Conservation (phyloP, 805 yeast genomes). For the Candida vaughaniae region DNA sequence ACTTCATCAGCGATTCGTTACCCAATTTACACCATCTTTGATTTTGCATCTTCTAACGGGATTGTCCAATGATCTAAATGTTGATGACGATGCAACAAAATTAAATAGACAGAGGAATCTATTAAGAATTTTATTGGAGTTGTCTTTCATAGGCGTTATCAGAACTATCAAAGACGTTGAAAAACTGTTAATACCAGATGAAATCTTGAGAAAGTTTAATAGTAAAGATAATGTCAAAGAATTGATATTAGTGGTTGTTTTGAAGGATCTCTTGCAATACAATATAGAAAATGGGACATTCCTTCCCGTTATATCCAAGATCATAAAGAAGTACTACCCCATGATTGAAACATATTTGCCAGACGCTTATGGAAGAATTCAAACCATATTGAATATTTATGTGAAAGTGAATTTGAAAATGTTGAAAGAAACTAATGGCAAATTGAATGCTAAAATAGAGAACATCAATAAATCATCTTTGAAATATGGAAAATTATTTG, state of each 20-base stretch:
- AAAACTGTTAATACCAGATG: slow-evolving; percentile 41
- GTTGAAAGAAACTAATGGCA: slow-evolving; percentile 34
- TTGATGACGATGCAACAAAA: slow-evolving; percentile 47
- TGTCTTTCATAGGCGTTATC: slow-evolving; percentile 57
- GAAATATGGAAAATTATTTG: slow-evolving; percentile 61
- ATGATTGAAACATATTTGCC: slow-evolving; percentile 28
- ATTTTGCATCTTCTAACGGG: slow-evolving; percentile 38
- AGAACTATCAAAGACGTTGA: slow-evolving; percentile 43
- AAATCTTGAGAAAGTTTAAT: slow-evolving; percentile 30
- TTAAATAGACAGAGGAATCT: slow-evolving; percentile 43
- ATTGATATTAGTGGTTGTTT: slow-evolving; percentile 22
- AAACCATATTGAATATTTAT: slow-evolving; percentile 38
- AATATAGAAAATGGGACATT: slow-evolving; percentile 29
- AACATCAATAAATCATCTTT: slow-evolving; percentile 43
- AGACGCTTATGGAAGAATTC: slow-evolving; percentile 28
- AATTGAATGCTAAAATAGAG: slow-evolving; percentile 30
- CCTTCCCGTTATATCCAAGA: slow-evolving; percentile 43
- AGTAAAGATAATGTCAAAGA: slow-evolving; percentile 15
- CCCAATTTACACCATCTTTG: slow-evolving; percentile 50
- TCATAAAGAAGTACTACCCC: slow-evolving; percentile 46
- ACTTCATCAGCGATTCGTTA: slow-evolving; percentile 71
- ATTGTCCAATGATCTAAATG: slow-evolving; percentile 25
- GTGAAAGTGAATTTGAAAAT: slow-evolving; percentile 35
- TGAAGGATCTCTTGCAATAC: slow-evolving; percentile 29
- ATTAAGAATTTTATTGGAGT: slow-evolving; percentile 55